phyloP scores from a whole-genome alignment of 371 early-diverging fungal genomes.

The Nosema muscidifuracis region DNA sequence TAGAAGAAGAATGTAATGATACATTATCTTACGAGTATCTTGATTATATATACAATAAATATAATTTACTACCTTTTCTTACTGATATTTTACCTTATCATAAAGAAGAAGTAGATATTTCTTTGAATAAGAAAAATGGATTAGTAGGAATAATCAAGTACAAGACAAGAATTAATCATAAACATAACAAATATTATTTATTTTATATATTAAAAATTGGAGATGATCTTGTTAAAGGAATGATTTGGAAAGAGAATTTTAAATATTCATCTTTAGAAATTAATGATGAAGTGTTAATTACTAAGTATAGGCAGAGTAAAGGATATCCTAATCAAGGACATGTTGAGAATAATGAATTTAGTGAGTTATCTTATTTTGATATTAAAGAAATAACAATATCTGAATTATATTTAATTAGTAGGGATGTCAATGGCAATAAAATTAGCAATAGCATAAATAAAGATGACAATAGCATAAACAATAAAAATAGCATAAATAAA shows the following conservation, averaged over 20 bases:
- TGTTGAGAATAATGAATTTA: conserved; percentile 50
- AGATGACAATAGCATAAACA: too few relatives aligned
- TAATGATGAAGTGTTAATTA: conserved; percentile 45
- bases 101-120: not conserved
- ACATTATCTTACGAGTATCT: not conserved
- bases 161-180: conserved; percentile 43
- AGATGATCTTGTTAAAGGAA: conserved; percentile 44
- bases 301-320: conserved; percentile 46
- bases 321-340: not conserved
- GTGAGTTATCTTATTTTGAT: conserved; percentile 49
- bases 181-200: conserved; percentile 35
- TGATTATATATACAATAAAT: not conserved
- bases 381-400: conserved; percentile 37
- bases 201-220: conserved; percentile 44
- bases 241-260: conserved; percentile 57
- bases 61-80: conserved; percentile 26
- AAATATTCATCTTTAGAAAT: conserved; percentile 51
- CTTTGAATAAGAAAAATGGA: not conserved
- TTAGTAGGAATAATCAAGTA: conserved; percentile 24
- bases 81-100: conserved; percentile 40
- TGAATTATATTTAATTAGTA: conserved; percentile 33
- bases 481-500: too few relatives aligned
- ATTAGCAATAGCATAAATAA: too few relatives aligned
- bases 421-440: not conserved
- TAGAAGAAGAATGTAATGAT: not conserved